Base-by-base conservation (phyloP, 208 protist genomes). In the Leishmania tarentolae region DNA sequence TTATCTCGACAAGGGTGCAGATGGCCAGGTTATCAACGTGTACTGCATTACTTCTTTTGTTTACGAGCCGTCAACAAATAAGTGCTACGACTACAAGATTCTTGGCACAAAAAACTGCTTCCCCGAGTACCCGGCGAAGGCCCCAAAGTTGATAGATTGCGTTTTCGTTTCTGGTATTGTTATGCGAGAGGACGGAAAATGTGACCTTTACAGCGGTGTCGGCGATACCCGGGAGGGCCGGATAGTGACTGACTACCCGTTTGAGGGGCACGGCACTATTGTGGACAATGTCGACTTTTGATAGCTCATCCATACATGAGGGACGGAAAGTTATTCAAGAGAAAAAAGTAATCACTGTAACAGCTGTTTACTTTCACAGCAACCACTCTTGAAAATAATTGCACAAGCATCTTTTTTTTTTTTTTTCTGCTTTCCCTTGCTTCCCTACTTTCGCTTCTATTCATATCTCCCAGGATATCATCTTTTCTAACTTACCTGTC, bases 41-140 rank as follows among this genome's bases (percentile, higher is more conserved):
- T 92, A 92, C 78, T 92, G 89, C 78, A 89, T 88, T 76, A 92
- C 89, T 6, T 92, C 89, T 11, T 92, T 92, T 56, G 87, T 92
- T 0, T 92, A 88, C 75, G 83, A 92, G 57, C 87, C 87, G 2
- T 79, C 79, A 3, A 89, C 85, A 3, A 92, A 89, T 78, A 86
- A 85, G 79, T 86, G 88, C 52, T 88, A 89, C 81, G 78, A 83
- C 71, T 92, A 85, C 75, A 89, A 87, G 79, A 90, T 94, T 68
- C 87, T 94, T 21, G 90, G 90, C 42, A 92, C 89, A 5, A 85
- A 86, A 66, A 83, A 76, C 69, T 94, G 91, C 85, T 94, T 86
- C 80, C 91, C 91, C 0, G 81, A 87, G 4, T 94, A 84, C 72
- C 91, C 91, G 40, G 44, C 77, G 24, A 94, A 94, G 86, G 87